Base-by-base conservation (phyloP, 345 rosid species). In the Melastoma malabathricum region DNA sequence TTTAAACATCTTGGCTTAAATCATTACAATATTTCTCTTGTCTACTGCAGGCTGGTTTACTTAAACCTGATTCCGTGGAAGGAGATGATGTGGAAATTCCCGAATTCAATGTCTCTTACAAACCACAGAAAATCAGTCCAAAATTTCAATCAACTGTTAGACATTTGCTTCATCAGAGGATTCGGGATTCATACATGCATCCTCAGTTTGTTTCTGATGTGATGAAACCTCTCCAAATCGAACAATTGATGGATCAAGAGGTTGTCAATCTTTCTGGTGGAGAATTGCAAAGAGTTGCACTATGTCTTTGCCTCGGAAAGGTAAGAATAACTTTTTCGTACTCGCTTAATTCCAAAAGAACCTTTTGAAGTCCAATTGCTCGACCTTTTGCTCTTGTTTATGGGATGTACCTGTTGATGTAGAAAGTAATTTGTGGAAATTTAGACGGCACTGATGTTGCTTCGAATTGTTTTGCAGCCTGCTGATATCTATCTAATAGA, bases 171-270 rank as follows among this genome's bases (percentile, higher is more conserved):
- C 95, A 83, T 74, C 77, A 68, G 50, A 93, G 69, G 68, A 93
- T 93, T 61, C 88, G 99, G 13, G 99, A 88, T 71, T 78, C 94
- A 2, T 88, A 85, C 58, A 76, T 68, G 72, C 95, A 93, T 69
- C 97, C 99, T 43, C 99, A 88, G 56, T 93, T 93, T 71, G 75
- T 81, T 15, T 93, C 99, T 49, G 99, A 93, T 68, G 97, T 88
- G 62, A 88, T 88, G 97, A 93, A 85, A 55, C 99, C 99, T 51
- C 97, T 88, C 59, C 94, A 83, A 58, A 88, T 93, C 41, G 99
- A 93, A 64, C 97, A 93, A 69, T 56, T 88, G 58, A 83, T 88
- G 95, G 97, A 93, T 73, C 98, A 84, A 69, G 84, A 84, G 81
- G 93, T 92, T 20, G 74, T 74, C 43, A 92, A 88, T 73, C 93